phyloP scores from a whole-genome alignment of 805 yeast species.

The Hanseniaspora hatyaiensis region DNA sequence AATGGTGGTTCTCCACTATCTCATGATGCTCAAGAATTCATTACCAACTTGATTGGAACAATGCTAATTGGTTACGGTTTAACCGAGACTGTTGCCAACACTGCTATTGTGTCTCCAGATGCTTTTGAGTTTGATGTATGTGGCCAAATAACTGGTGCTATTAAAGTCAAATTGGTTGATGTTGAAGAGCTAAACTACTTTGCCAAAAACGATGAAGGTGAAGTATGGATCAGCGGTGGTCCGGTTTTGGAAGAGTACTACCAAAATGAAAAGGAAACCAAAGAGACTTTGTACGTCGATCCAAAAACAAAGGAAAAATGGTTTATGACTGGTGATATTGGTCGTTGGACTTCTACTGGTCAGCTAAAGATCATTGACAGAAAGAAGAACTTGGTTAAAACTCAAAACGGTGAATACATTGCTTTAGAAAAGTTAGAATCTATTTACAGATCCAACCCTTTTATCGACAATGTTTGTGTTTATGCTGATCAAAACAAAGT shows the following conservation, averaged over 20 bases:
- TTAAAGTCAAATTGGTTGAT: conserved; percentile 81
- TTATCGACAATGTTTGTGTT: conserved; percentile 74
- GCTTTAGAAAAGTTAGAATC: conserved; percentile 93
- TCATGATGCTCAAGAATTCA: conserved; percentile 66
- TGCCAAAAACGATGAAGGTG: conserved; percentile 89
- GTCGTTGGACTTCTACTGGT: conserved; percentile 78
- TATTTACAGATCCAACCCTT: conserved; percentile 69
- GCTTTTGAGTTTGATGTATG: conserved; percentile 62
- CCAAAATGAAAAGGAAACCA: conserved; percentile 72
- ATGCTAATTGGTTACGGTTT: conserved; percentile 91
- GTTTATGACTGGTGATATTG: conserved; percentile 96
- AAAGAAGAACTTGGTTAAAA: conserved; percentile 89
- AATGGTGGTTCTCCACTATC: conserved; percentile 93
- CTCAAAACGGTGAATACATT: conserved; percentile 92
- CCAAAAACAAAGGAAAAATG: conserved; percentile 32
- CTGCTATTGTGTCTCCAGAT: conserved; percentile 53
- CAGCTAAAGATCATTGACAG: conserved; percentile 79
- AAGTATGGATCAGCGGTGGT: conserved; percentile 66
- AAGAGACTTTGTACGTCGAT: conserved; percentile 42
- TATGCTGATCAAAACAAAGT: conserved; percentile 82
- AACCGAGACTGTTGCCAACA: conserved; percentile 90
- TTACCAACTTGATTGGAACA: conserved; percentile 65
- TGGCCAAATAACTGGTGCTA: conserved; percentile 72
- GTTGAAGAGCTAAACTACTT: conserved; percentile 83
- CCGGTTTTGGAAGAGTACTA: conserved; percentile 67